Conservation (phyloP, 768 basidiomycete genomes). For the Podaxis sp. region DNA sequence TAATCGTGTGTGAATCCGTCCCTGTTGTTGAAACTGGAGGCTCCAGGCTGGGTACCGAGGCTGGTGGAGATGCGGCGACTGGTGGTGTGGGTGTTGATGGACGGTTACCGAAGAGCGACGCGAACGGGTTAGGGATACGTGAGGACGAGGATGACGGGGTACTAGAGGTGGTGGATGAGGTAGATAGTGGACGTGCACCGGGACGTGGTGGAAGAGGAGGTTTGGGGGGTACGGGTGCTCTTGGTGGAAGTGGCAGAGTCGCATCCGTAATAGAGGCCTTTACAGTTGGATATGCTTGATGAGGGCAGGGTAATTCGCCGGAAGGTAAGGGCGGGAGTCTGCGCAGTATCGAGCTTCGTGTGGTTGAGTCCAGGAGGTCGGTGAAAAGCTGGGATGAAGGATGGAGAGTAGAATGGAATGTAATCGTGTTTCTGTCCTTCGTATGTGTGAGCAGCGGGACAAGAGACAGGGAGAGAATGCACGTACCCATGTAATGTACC, state of each 20-base stretch:
- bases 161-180: slow-evolving; percentile 10
- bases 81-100: slow-evolving; percentile 10
- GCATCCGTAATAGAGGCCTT: slow-evolving; percentile 39
- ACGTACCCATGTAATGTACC: slow-evolving; percentile 63
- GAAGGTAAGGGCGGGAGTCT: slow-evolving; percentile 54
- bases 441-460: slow-evolving; percentile 3
- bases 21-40: slow-evolving; percentile 21
- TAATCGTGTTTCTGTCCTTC: slow-evolving; percentile 31
- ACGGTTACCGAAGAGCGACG: slow-evolving; percentile 60
- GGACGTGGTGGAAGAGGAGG: slow-evolving; percentile 16
- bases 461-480: background rate
- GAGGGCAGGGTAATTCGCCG: slow-evolving; percentile 20
- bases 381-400: slow-evolving; percentile 36
- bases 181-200: background rate
- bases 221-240: slow-evolving; percentile 28
- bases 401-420: slow-evolving; percentile 39
- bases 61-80: slow-evolving; percentile 23
- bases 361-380: slow-evolving; percentile 30
- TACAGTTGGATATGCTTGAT: slow-evolving; percentile 44
- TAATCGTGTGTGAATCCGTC: slow-evolving; percentile 19
- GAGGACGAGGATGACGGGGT: slow-evolving; percentile 21
- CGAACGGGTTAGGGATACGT: slow-evolving; percentile 70
- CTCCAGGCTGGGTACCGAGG: slow-evolving; percentile 29
- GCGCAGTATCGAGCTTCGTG: slow-evolving; percentile 26
- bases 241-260: slow-evolving; percentile 46